Base-by-base conservation (phyloP, 805 yeast genomes). In the Candida sanyiensis region DNA sequence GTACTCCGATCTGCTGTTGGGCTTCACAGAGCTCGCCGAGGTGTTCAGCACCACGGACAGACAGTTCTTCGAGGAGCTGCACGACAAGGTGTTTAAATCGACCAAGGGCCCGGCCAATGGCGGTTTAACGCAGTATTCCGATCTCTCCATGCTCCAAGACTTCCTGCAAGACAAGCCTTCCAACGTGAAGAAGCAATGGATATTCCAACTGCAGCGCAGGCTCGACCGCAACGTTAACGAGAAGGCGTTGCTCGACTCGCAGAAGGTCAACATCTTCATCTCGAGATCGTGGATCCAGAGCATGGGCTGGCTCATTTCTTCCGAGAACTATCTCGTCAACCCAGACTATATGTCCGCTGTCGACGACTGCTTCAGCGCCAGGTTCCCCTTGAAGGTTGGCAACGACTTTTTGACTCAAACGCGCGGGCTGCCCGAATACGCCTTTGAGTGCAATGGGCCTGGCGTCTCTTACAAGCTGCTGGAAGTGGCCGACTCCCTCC, bases 241-340 rank as follows among this genome's bases (percentile, higher is more conserved):
- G 11, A 32, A 36, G 17, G 44, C 48, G 8, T 28, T 36, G 6
- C 38, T 39, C n/a, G 54, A 44, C 28, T 48, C 56, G 2, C 56
- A 52, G 30, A 49, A 42, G 28, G 51, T 50, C 7, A 52, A 50
- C 19, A 49, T 50, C 6, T 32, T 43, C 18, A 31, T 50, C 12
- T 50, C 56, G 12, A 52, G 48, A 38, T 44, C 53, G 2, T 52
- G 54, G 54, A 36, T 52, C 12, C 52, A 52, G 28, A 42, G 49
- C 27, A 42, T 52, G 25, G 54, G 49, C 9, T 52, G 56, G 54
- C 24, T 52, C 22, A 47, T 52, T 12, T 45, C 55, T 1, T 42
- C 48, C 9, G 51, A 52, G 30, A 49, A 47, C 27, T 45, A 37
- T 21, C 23, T 48, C 19, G 37, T 51, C 8, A 43, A 45, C 16